Evolutionary conservation across 2,329 filamentous ascomycete species (phyloP).

Genomic region (Fusarium sp.): DNA sequence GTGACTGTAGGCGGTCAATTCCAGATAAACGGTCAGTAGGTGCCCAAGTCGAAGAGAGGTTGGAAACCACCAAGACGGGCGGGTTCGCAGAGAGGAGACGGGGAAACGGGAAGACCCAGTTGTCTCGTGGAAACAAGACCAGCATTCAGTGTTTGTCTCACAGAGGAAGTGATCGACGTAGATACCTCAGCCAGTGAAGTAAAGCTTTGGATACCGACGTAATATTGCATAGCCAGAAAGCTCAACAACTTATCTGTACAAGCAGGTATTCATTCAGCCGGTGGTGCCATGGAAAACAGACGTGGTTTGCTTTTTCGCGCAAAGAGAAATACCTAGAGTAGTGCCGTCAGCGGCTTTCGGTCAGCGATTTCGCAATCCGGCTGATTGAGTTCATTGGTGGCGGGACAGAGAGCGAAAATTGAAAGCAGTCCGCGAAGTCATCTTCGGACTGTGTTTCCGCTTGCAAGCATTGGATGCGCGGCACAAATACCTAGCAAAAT

Average conservation of each 20-base stretch:
- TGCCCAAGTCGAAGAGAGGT: slow-evolving; percentile 26
- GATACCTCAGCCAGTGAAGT: slow-evolving; percentile 7
- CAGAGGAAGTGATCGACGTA: slow-evolving; percentile 43
- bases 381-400: slow-evolving; percentile 36
- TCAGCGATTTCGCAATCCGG: slow-evolving; percentile 13
- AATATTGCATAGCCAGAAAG: slow-evolving; percentile 37
- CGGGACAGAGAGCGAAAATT: slow-evolving; percentile 9
- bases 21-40: slow-evolving; percentile 38
- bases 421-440: slow-evolving; percentile 7
- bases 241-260: too few relatives aligned
- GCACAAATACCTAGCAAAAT: slow-evolving; percentile 4
- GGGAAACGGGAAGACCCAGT: slow-evolving; percentile 36
- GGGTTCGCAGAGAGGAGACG: slow-evolving; percentile 25
- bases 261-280: slow-evolving; percentile 8
- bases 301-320: slow-evolving; percentile 16
- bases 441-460: slow-evolving; percentile 9
- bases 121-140: slow-evolving; percentile 34
- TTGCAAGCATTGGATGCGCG: slow-evolving; percentile 12
- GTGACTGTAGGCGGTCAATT: slow-evolving; percentile 22
- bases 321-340: slow-evolving; percentile 13
- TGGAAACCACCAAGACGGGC: slow-evolving; percentile 21
- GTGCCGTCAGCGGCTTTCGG: slow-evolving; percentile 40
- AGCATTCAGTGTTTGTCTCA: slow-evolving; percentile 21
- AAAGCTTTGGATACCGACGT: slow-evolving; percentile 39
- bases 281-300: slow-evolving; percentile 29